These are phyloP conservation scores for Whalleya microplaca DNA, from an alignment of 2,329 filamentous ascomycete species.

Conservation along the genomic window DNA sequence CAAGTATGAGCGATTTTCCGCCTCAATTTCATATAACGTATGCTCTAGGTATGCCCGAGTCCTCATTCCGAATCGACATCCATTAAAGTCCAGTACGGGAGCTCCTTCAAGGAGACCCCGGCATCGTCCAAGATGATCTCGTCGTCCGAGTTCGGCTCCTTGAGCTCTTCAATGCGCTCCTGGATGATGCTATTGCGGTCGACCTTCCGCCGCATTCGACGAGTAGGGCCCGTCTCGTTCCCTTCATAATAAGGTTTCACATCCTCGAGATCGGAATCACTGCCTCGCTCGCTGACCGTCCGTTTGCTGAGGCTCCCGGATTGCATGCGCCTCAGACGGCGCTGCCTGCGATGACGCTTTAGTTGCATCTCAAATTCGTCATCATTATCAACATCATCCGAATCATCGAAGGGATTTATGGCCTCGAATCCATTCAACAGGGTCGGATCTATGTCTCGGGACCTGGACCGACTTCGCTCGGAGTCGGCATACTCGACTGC, in stretches of 20 bases:
- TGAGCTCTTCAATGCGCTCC: conserved; percentile 39
- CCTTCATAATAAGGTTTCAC: conserved; percentile 34
- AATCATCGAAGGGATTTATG: conserved; percentile 33
- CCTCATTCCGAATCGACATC: conserved; percentile 38
- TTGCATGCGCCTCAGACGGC: conserved; percentile 36
- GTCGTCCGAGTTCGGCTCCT: conserved; percentile 38
- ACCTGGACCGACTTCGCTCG: conserved; percentile 33
- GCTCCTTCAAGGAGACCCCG: conserved; percentile 35
- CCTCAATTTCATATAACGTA: conserved; percentile 17
- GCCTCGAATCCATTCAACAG: conserved; percentile 34
- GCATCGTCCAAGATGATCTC: conserved; percentile 38
- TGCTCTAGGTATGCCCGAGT: conserved; percentile 14
- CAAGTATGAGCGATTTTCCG: neutral
- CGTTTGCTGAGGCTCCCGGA: conserved; percentile 42
- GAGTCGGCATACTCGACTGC: conserved; percentile 36
- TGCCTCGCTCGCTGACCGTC: conserved; percentile 40
- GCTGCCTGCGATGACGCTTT: conserved; percentile 27
- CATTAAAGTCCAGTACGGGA: conserved; percentile 41
- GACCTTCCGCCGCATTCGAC: conserved; percentile 37
- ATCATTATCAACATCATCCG: conserved; percentile 31
- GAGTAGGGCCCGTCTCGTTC: conserved; percentile 27
- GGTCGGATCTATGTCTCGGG: conserved; percentile 35
- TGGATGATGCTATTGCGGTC: conserved; percentile 38
- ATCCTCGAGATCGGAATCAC: conserved; percentile 40
- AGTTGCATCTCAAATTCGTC: conserved; percentile 32